Evolutionary conservation across 306 rosid genomes (phyloP).

Genomic region (Betula pendula): DNA sequence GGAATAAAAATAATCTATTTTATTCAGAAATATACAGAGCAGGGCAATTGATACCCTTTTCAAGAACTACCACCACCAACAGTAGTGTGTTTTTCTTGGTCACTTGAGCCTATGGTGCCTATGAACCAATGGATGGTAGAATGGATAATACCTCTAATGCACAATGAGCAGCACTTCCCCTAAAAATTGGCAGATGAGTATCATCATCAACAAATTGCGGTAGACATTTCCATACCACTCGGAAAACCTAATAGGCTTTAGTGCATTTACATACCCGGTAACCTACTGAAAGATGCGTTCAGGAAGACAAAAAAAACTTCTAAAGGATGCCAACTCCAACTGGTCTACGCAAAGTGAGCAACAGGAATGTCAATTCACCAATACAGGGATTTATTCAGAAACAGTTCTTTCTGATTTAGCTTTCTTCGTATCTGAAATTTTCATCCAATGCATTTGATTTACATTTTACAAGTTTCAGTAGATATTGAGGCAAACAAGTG

Average conservation of each 20-base stretch:
- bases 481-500: background rate
- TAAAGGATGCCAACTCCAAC: background rate
- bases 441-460: background rate
- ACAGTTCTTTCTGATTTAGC: background rate
- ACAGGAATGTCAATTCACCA: background rate
- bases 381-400: background rate
- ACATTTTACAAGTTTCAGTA: background rate
- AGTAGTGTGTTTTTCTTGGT: background rate
- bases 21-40: background rate
- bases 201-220: background rate
- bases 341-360: background rate
- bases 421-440: background rate
- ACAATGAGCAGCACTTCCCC: background rate
- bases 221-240: background rate
- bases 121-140: background rate
- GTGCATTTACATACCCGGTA: background rate
- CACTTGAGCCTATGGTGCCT: background rate
- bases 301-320: no score
- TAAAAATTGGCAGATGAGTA: background rate
- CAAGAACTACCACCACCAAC: no score
- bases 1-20: background rate
- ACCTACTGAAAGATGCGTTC: background rate
- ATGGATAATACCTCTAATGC: background rate
- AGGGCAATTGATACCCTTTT: background rate
- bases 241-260: background rate